A percentile compares a stretch with the other conserved stretches of the same genome.
These are phyloP conservation scores for Pyrenula massariospora DNA, from an alignment of 495 filamentous ascomycete species.

Conservation along the genomic window DNA sequence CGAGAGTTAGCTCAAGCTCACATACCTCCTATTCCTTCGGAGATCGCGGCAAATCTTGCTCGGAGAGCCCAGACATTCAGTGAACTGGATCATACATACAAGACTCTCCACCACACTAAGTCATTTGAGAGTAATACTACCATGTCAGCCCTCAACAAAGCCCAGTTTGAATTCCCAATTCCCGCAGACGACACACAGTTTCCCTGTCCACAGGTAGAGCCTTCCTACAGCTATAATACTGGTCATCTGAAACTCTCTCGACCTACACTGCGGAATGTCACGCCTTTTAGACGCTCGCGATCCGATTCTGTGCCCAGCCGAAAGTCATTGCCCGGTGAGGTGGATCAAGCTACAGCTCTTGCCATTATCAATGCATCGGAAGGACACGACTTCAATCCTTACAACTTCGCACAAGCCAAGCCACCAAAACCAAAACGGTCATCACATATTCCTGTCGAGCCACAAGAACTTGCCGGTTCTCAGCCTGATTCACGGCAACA, in stretches of 20 bases:
- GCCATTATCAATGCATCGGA: background rate
- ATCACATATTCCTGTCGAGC: background rate
- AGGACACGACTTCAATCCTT: background rate
- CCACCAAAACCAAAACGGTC: background rate
- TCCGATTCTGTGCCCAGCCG: background rate
- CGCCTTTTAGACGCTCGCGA: background rate
- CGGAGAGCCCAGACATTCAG: slow-evolving; percentile 9
- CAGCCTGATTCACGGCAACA: background rate
- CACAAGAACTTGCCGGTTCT: background rate
- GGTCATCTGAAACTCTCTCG: background rate
- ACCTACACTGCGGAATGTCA: background rate
- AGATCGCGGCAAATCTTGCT: slow-evolving; percentile 10
- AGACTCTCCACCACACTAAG: slow-evolving; percentile 7
- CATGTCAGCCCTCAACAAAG: background rate
- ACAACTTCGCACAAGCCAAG: background rate
- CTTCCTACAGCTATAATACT: background rate
- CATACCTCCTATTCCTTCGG: slow-evolving; percentile 13
- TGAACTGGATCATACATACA: slow-evolving; percentile 11
- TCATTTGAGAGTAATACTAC: background rate
- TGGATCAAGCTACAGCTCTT: background rate
- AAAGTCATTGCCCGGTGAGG: background rate
- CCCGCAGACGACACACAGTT: background rate
- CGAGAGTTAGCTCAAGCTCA: slow-evolving; percentile 1
- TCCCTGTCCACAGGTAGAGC: background rate
- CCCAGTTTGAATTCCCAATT: background rate